A percentile compares a stretch with the other conserved stretches of the same genome.
Conservation (phyloP, 768 basidiomycete species). For the Leccinum incarnatum region DNA sequence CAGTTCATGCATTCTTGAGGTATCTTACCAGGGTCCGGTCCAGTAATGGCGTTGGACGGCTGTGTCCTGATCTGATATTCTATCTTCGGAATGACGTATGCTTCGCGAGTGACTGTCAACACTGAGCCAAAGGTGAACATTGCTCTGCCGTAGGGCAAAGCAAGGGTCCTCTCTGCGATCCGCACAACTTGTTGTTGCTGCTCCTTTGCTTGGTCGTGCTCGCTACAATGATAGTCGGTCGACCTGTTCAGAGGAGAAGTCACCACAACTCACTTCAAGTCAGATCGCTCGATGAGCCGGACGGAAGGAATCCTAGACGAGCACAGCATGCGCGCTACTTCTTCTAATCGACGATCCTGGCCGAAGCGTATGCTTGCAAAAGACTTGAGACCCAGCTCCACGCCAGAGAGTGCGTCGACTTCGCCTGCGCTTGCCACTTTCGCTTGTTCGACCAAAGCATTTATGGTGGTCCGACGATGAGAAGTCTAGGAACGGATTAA, state of each 20-base stretch:
- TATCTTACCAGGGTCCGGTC: slow-evolving; percentile 72
- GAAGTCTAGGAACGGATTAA: slow-evolving; percentile 42
- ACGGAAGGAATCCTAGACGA: slow-evolving; percentile 71
- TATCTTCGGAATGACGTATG: slow-evolving; percentile 75
- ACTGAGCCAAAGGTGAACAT: slow-evolving; percentile 89
- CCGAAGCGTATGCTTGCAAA: slow-evolving; percentile 86
- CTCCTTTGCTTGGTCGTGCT: slow-evolving; percentile 83
- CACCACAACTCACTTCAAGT: slow-evolving; percentile 54
- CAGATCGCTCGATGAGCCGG: slow-evolving; percentile 62
- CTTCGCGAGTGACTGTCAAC: slow-evolving; percentile 71
- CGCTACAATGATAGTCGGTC: slow-evolving; percentile 46
- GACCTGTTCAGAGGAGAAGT: neutral
- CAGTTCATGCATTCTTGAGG: slow-evolving; percentile 71
- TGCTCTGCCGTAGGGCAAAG: slow-evolving; percentile 85
- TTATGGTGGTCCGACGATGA: slow-evolving; percentile 49
- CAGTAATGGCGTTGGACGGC: slow-evolving; percentile 62
- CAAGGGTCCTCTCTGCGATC: slow-evolving; percentile 85
- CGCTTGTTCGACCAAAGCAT: slow-evolving; percentile 48
- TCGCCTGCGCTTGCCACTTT: slow-evolving; percentile 53
- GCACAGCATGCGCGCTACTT: slow-evolving; percentile 87
- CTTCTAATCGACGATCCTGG: slow-evolving; percentile 84
- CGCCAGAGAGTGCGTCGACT: slow-evolving; percentile 59
- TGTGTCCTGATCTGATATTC: slow-evolving; percentile 74
- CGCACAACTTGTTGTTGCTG: slow-evolving; percentile 79
- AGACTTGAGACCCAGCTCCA: slow-evolving; percentile 68